Evolutionary conservation across 2,329 filamentous ascomycete genomes (phyloP), one percentile per base, ranked within the genome.

Genomic region (Coniochaeta sp.): DNA sequence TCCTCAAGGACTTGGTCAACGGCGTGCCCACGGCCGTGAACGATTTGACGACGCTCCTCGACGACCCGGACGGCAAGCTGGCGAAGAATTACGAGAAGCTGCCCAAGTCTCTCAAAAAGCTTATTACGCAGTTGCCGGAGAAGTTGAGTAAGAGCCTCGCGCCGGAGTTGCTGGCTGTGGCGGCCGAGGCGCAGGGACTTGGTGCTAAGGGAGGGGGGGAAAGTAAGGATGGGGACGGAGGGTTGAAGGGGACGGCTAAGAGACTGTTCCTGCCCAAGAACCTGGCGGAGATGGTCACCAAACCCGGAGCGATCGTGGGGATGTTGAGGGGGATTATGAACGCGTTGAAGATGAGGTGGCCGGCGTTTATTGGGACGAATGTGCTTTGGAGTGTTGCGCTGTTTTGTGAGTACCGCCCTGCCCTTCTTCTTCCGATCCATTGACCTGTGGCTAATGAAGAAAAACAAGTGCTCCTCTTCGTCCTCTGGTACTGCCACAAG

Each of bases 401-500:
- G 1, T 95, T 95, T 63, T 76, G 90, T 92, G 78, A 77, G 86
- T 77, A 16, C 27, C 45, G 16, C 30, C 10, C 22, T 32, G 24
- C 31, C 22, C 20, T 48, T 20, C 16, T 24, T 38, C 14, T 7
- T 4, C 14, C 12, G 9, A n/a, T 18, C 2, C n/a, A n/a, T n/a
- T n/a, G n/a, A n/a, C n/a, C n/a, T n/a, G n/a, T n/a, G n/a, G n/a
- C n/a, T n/a, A n/a, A n/a, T n/a, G n/a, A n/a, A n/a, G n/a, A 20
- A n/a, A 28, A 48, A 57, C 16, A 6, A 49, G 89, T 97, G 51
- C 78, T 97, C 14, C 79, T 99, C 52, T 94, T 96, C 65, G 89
- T 95, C 42, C 85, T 97, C 61, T 99, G 92, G 91, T 99, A 97
- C 71, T 97, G 91, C 71, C 87, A 97, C 71, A 97, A 97, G 74